Base-by-base conservation (phyloP, 2,329 filamentous ascomycete genomes). In the Talaromyces piceae region DNA sequence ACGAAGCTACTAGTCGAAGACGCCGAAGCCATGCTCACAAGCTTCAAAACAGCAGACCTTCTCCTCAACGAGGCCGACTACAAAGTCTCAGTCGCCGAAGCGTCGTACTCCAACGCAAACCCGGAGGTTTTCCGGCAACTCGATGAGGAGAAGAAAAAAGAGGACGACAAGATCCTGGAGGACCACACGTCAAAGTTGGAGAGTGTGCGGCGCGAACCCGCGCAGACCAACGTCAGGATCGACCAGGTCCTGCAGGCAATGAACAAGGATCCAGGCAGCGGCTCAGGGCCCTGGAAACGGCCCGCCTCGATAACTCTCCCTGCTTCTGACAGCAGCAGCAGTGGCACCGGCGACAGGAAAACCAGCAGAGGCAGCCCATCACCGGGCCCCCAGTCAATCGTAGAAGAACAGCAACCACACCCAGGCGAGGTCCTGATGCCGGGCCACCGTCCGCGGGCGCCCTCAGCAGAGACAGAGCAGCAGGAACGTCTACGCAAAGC, bases 1-100 rank as follows among this genome's bases (percentile, higher is more conserved):
- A 58, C 75, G 54, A 64, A 68, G 56, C 60, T 67, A 56, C 58
- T 76, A 60, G 58, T 64, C 25, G 53, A 62, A 57, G 72, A 75
- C 52, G 75, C 73, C 1, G 72, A 74, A 55, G 67, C 68, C 7
- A 72, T 76, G 25, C 62, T 77, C 13, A 67, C 64, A 39, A 69
- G 65, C 20, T 78, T 79, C 45, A 73, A 74, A 41, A 61, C 66
- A 13, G 70, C 76, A 3, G 78, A 80, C 54, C 68, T 73, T 45
- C 61, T 68, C 5, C 68, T 79, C 51, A 80, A 79, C 53, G 68
- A 75, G 22, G 72, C 75, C 1, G 76, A 78, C 52, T 75, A 78
- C 48, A 72, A 74, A 43, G 72, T 79, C 18, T 75, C 76, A n/a
- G 74, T 80, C 46, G 75, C 76, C 30, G 73, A 77, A 57, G 78